phyloP scores from a whole-genome alignment of 75 land plant genomes.

The Gnetum montanum region DNA sequence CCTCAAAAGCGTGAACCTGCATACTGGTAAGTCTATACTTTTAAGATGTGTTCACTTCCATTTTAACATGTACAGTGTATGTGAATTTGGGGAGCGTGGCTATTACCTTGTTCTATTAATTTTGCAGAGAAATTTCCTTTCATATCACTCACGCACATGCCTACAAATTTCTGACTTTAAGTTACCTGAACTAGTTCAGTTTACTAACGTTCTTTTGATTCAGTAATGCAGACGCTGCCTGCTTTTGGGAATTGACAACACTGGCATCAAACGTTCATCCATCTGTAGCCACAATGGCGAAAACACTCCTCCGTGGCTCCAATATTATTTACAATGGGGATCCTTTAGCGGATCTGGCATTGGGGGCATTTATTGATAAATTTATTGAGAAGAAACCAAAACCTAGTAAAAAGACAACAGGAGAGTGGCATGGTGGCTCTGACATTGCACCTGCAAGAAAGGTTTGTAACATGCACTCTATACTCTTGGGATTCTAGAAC shows the following conservation, averaged over 20 bases:
- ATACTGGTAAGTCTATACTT: slow-evolving; percentile 49
- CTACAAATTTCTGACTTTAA: too few species aligned
- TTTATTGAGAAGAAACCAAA: slow-evolving; percentile 96
- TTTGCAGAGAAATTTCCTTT: too few species aligned
- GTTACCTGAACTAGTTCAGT: too few species aligned
- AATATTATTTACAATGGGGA: slow-evolving; percentile 84
- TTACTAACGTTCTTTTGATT: neutral
- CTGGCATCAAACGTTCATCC: slow-evolving; percentile 89
- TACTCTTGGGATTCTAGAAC: neutral
- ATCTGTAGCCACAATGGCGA: slow-evolving; percentile 92
- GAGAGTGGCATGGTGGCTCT: slow-evolving; percentile 73
- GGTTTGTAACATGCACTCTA: too few species aligned
- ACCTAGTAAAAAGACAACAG: slow-evolving; percentile 26
- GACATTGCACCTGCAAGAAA: slow-evolving; percentile 70
- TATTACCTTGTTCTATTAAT: too few species aligned
- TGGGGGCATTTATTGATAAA: slow-evolving; percentile 83
- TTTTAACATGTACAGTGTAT: too few species aligned
- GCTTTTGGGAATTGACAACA: slow-evolving; percentile 92
- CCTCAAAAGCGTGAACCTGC: slow-evolving; percentile 58
- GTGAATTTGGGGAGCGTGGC: too few species aligned
- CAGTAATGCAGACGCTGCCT: slow-evolving; percentile 85
- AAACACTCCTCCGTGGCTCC: slow-evolving; percentile 70
- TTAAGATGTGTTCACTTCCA: too few species aligned
- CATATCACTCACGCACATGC: too few species aligned
- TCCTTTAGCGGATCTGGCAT: slow-evolving; percentile 74